A percentile compares a stretch with the other conserved stretches of the same genome.
Conservation (phyloP, 1,284 basidiomycete genomes). For the Cryptococcus amylolentus region DNA sequence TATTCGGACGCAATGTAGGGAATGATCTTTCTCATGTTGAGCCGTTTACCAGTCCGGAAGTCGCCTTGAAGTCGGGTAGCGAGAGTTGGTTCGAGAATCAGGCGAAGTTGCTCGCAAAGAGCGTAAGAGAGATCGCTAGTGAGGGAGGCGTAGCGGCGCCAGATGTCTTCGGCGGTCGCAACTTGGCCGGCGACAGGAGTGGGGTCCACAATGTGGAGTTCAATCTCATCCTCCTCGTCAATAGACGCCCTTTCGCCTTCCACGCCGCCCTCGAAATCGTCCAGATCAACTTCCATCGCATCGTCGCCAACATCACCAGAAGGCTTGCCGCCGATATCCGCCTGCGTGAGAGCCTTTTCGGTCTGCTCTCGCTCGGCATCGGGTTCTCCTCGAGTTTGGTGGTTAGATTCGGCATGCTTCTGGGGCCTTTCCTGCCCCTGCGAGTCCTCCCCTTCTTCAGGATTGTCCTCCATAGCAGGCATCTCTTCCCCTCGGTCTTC, state of each 20-base stretch:
- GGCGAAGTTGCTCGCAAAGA: constrained; percentile 92
- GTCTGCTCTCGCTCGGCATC: constrained; percentile 21
- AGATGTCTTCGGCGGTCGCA: constrained; percentile 64
- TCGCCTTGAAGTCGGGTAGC: constrained; percentile 95
- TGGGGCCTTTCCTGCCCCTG: constrained; percentile 18
- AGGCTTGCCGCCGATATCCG: constrained; percentile 39
- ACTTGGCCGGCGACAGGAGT: constrained; percentile 4
- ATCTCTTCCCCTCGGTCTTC: constrained; percentile 22
- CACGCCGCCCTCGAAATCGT: constrained; percentile 36
- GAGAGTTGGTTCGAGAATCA: constrained; percentile 91
- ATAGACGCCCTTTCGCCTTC: constrained; percentile 22
- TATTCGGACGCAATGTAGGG: constrained; percentile 98
- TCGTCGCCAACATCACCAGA: constrained; percentile 22
- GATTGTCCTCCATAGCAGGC: constrained; percentile 17
- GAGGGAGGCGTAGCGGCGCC: constrained; percentile 84
- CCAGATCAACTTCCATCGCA: constrained; percentile 36
- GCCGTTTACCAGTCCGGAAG: constrained; percentile 94
- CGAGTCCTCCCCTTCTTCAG: constrained; percentile 17
- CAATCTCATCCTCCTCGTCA: constrained; percentile 52
- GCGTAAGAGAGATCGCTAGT: constrained; percentile 88
- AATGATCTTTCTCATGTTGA: constrained; percentile 99
- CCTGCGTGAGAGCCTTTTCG: constrained; percentile 50
- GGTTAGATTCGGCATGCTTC: constrained; percentile 12
- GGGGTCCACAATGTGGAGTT: constrained; percentile 61
- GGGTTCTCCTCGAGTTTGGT: constrained; percentile 12